A percentile compares a stretch with the other conserved stretches of the same genome.
Evolutionary conservation across 1,284 basidiomycete species (phyloP).

Genomic region (Ustilago nuda): DNA sequence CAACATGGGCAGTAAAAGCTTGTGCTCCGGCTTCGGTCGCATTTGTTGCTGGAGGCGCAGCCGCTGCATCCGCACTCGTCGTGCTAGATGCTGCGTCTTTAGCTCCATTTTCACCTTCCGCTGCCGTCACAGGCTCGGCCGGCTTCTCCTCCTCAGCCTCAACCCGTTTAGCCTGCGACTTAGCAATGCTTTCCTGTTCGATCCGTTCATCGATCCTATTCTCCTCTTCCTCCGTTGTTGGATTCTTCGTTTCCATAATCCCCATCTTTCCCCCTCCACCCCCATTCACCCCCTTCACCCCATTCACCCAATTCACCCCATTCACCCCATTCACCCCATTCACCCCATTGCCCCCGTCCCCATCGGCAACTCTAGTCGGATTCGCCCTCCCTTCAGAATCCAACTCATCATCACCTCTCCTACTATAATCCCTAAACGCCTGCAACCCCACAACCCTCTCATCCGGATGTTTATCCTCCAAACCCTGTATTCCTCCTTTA

Average conservation of each 20-base stretch:
- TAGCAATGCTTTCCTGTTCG: slow-evolving; percentile 16
- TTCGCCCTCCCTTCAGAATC: slow-evolving; percentile 28
- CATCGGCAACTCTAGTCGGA: slow-evolving; percentile 18
- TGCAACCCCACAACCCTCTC: slow-evolving; percentile 29
- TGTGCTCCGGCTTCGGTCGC: no score
- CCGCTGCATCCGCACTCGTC: no score
- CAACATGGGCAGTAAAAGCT: no score
- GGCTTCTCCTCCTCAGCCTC: no score
- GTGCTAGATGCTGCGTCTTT: no score
- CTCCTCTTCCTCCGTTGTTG: slow-evolving; percentile 11
- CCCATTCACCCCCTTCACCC: background rate
- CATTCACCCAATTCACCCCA: no score
- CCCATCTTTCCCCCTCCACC: slow-evolving; percentile 1
- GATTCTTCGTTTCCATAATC: slow-evolving; percentile 16
- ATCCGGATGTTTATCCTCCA: slow-evolving; percentile 38
- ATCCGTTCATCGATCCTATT: slow-evolving; percentile 31
- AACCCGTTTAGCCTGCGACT: slow-evolving; percentile 10
- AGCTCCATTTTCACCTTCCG: no score
- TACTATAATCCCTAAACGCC: slow-evolving; percentile 42
- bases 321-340: no score
- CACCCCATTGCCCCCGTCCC: background rate
- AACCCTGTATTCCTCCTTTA: slow-evolving; percentile 44
- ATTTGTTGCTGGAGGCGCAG: no score
- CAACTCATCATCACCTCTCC: slow-evolving; percentile 56
- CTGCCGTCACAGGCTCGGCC: no score